phyloP scores from a whole-genome alignment of 768 basidiomycete species.

The Botryobasidium botryosum region DNA sequence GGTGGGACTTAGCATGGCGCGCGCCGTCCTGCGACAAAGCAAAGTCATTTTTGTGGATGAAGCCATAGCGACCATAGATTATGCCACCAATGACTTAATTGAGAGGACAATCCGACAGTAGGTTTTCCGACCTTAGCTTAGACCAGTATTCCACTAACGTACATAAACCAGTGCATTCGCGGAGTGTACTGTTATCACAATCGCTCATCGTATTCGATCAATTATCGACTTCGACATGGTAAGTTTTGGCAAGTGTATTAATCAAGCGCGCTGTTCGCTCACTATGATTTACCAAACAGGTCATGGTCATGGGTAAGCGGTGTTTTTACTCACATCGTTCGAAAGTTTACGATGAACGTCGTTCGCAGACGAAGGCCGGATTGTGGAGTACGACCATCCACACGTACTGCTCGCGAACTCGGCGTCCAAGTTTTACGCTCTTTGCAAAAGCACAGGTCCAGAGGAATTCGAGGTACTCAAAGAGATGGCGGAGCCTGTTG shows the following conservation, averaged over 20 bases:
- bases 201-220: slow-evolving; percentile 7
- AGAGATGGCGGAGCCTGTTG: slow-evolving; percentile 53
- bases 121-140: background rate
- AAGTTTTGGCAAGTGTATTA: background rate
- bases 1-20: background rate
- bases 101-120: slow-evolving; percentile 12
- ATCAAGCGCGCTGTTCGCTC: background rate
- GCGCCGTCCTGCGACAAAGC: no score
- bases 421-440: slow-evolving; percentile 41
- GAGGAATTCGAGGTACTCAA: slow-evolving; percentile 52
- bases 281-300: background rate
- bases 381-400: slow-evolving; percentile 7
- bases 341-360: no score
- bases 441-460: slow-evolving; percentile 61
- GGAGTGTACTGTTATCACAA: slow-evolving; percentile 7
- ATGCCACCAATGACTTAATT: slow-evolving; percentile 13
- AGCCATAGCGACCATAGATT: no score
- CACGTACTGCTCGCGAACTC: slow-evolving; percentile 32
- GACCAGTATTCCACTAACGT: background rate
- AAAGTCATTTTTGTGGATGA: no score
- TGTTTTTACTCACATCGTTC: no score
- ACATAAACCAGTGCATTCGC: slow-evolving; percentile 4
- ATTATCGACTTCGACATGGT: slow-evolving; percentile 9
- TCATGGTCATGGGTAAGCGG: slow-evolving; percentile 9
- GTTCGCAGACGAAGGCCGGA: slow-evolving; percentile 5